phyloP scores from a whole-genome alignment of 352 stramenopile species.

The Globisporangium megalacanthum region DNA sequence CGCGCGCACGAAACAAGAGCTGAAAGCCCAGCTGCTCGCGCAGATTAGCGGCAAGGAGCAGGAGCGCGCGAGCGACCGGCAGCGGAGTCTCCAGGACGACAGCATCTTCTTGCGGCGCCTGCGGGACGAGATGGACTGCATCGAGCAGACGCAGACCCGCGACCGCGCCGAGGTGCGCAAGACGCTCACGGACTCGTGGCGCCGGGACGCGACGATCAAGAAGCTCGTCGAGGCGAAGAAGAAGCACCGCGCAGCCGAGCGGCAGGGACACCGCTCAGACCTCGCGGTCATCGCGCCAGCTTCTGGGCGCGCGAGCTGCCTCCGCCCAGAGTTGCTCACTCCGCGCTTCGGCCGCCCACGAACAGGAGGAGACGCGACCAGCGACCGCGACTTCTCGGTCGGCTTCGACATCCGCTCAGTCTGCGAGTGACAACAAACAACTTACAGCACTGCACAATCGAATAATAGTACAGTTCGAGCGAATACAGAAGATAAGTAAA shows the following conservation, averaged over 20 bases:
- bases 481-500: too few relatives aligned
- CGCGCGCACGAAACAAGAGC: slow-evolving; percentile 33
- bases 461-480: background rate
- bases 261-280: slow-evolving; percentile 27
- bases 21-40: slow-evolving; percentile 49
- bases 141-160: slow-evolving; percentile 47
- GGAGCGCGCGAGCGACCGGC: slow-evolving; percentile 27
- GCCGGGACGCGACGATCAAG: slow-evolving; percentile 46
- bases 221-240: slow-evolving; percentile 57
- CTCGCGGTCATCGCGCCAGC: slow-evolving; percentile 4
- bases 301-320: too few relatives aligned
- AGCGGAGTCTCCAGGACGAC: slow-evolving; percentile 52
- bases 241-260: slow-evolving; percentile 46
- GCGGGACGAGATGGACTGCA: slow-evolving; percentile 48
- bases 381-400: slow-evolving; percentile 65
- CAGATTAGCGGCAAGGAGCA: slow-evolving; percentile 58
- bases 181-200: slow-evolving; percentile 56
- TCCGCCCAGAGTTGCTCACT: slow-evolving; percentile 22
- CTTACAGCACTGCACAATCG: too few relatives aligned
- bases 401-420: slow-evolving; percentile 69
- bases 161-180: slow-evolving; percentile 53
- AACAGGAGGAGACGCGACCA: slow-evolving; percentile 14
- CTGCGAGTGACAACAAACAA: slow-evolving; percentile 19
- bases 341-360: slow-evolving; percentile 6
- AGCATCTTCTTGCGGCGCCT: slow-evolving; percentile 45